Evolutionary conservation across 768 basidiomycete genomes (phyloP).

Genomic region (Leccinellum luteum): DNA sequence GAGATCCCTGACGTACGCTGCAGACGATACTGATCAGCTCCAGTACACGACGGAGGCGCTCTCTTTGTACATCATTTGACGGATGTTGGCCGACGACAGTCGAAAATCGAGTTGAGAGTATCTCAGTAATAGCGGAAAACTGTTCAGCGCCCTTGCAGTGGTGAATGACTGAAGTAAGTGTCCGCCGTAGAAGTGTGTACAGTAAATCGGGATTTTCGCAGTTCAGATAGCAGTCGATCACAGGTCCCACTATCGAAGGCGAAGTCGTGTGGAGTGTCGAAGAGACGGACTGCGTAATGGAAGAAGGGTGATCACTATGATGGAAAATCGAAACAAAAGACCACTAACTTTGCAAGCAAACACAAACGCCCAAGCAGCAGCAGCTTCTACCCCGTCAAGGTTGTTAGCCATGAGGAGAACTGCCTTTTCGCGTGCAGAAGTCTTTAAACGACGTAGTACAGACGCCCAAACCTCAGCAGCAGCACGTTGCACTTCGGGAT

Average conservation of each 20-base stretch:
- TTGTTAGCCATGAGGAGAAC: constrained; percentile 53
- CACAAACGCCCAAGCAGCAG: constrained; percentile 70
- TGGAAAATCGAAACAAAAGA: constrained; percentile 5
- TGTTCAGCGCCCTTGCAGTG: constrained; percentile 72
- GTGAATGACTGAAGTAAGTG: constrained; percentile 78
- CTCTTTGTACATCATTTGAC: constrained; percentile 21
- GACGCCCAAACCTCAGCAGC: constrained; percentile 88
- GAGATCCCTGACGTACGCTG: constrained; percentile 69
- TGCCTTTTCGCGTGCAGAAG: constrained; percentile 51
- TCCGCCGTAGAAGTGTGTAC: constrained; percentile 61
- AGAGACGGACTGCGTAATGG: constrained; percentile 60
- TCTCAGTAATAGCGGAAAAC: constrained; percentile 55
- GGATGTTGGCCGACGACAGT: constrained; percentile 3
- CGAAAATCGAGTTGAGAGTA: constrained; percentile 44
- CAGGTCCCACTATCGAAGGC: constrained; percentile 53
- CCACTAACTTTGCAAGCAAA: constrained; percentile 70
- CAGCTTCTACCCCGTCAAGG: constrained; percentile 53
- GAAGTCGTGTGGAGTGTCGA: constrained; percentile 80
- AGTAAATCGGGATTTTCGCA: constrained; percentile 40
- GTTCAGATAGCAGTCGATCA: constrained; percentile 56
- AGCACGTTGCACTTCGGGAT: constrained; percentile 70
- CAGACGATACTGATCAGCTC: constrained; percentile 56
- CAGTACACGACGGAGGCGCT: constrained; percentile 49
- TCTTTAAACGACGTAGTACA: constrained; percentile 69
- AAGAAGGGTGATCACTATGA: not conserved